Percentiles rank a stretch among this genome's conserved stretches.
These are phyloP conservation scores for Knufia fluminis DNA, from an alignment of 2,329 filamentous ascomycete species.

Conservation along the genomic window DNA sequence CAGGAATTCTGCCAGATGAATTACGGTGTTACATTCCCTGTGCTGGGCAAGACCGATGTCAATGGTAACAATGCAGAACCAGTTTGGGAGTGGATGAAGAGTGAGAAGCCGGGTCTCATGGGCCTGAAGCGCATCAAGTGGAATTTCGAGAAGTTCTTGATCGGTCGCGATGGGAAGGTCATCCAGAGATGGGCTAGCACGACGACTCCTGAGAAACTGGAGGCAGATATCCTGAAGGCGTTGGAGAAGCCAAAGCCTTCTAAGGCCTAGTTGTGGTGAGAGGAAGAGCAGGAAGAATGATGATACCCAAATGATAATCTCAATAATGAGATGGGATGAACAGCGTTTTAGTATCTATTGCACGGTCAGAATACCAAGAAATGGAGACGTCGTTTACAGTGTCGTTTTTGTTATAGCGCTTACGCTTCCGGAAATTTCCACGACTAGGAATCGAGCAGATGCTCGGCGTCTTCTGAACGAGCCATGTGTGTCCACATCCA, in stretches of 20 bases:
- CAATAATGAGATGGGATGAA: too few species aligned
- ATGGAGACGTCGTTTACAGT: too few species aligned
- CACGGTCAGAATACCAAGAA: too few species aligned
- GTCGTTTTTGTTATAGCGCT: too few species aligned
- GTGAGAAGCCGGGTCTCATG: slow-evolving; percentile 66
- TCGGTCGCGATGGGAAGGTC: slow-evolving; percentile 77
- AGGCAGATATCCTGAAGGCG: slow-evolving; percentile 66
- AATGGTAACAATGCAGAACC: slow-evolving; percentile 77
- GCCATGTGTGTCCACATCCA: too few species aligned
- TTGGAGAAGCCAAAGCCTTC: slow-evolving; percentile 47
- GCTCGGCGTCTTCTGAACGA: too few species aligned
- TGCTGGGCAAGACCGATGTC: slow-evolving; percentile 86
- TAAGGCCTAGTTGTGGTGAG: slow-evolving; percentile 18
- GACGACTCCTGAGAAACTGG: slow-evolving; percentile 73
- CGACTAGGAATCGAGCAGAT: too few species aligned
- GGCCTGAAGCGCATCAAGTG: slow-evolving; percentile 88
- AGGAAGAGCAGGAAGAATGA: background rate
- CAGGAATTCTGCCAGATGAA: slow-evolving; percentile 82
- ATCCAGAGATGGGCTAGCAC: slow-evolving; percentile 78
- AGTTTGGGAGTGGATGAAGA: slow-evolving; percentile 66
- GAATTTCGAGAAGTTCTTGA: slow-evolving; percentile 99
- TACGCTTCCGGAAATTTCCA: too few species aligned
- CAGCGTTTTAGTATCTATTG: too few species aligned
- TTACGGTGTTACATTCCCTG: slow-evolving; percentile 86
- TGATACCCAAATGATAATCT: background rate